These are phyloP conservation scores for Candida peoriensis DNA, from an alignment of 805 yeast genomes.

Conservation along the genomic window DNA sequence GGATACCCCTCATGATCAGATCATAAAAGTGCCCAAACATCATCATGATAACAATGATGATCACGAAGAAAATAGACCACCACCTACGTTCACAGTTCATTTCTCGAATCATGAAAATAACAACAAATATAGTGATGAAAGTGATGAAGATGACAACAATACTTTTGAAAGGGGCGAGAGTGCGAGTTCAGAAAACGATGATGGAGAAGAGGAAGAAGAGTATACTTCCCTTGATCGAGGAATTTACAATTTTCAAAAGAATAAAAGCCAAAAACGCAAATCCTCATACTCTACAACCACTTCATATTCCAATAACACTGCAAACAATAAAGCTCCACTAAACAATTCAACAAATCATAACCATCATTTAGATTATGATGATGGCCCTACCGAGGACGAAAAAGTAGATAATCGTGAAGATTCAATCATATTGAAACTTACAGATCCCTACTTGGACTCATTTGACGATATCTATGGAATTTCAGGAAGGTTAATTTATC, in stretches of 20 bases:
- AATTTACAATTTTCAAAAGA: no score
- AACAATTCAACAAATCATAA: background rate
- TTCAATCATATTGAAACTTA: no score
- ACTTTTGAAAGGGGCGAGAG: constrained; percentile 2
- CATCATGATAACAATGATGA: constrained; percentile 12
- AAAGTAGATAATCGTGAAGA: background rate
- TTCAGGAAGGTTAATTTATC: constrained; percentile 24
- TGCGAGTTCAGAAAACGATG: constrained; percentile 1
- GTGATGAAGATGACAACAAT: constrained; percentile 3
- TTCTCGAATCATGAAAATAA: constrained; percentile 11
- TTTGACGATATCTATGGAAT: no score
- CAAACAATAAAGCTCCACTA: no score
- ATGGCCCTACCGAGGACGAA: constrained; percentile 3
- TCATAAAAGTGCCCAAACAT: constrained; percentile 20
- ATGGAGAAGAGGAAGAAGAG: constrained; percentile 1
- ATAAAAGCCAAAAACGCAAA: no score
- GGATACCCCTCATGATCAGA: constrained; percentile 21
- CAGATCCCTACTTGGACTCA: no score
- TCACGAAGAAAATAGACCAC: constrained; percentile 16
- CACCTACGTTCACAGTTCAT: constrained; percentile 21
- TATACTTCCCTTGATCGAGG: no score
- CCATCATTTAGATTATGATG: constrained; percentile 1
- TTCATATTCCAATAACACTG: no score
- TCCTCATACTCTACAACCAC: no score
- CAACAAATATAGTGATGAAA: constrained; percentile 1